Conservation (phyloP, 371 early-diverging fungal genomes). For the Phascolomyces articulosus region DNA sequence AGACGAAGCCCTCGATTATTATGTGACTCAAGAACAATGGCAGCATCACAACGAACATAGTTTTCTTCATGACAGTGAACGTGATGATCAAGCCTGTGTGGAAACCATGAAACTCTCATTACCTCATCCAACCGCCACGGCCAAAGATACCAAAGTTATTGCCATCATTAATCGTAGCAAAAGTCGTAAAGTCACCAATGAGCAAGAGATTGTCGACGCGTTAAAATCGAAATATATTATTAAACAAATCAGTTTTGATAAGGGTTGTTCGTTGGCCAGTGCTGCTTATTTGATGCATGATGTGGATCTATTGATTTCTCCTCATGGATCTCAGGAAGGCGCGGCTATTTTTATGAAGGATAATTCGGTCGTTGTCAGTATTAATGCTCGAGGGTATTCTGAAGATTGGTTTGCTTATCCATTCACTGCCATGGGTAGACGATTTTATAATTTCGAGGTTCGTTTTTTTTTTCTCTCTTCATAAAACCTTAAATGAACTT, state of each 20-base stretch:
- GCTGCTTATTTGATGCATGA: constrained; percentile 48
- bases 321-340: constrained; percentile 50
- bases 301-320: constrained; percentile 45
- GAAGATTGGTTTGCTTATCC: constrained; percentile 57
- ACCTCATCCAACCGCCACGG: background rate
- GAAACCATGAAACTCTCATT: background rate
- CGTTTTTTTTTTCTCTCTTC: background rate
- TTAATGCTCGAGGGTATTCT: constrained; percentile 36
- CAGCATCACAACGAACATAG: constrained; percentile 7
- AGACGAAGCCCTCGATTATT: constrained; percentile 24
- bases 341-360: constrained; percentile 53
- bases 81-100: constrained; percentile 20
- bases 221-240: constrained; percentile 20
- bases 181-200: constrained; percentile 37
- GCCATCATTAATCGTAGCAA: constrained; percentile 32
- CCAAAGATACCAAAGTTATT: constrained; percentile 9
- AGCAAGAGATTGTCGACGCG: constrained; percentile 29
- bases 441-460: constrained; percentile 39
- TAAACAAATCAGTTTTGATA: constrained; percentile 41
- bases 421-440: constrained; percentile 47
- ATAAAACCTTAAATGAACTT: background rate
- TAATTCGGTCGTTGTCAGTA: constrained; percentile 33
- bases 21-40: constrained; percentile 12
- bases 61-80: background rate
- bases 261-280: constrained; percentile 42